Percentiles rank a stretch among this genome's conserved stretches.
These are phyloP conservation scores for Platanthera guangdongensis DNA, from an alignment of 106 monocot genomes.

Conservation along the genomic window DNA sequence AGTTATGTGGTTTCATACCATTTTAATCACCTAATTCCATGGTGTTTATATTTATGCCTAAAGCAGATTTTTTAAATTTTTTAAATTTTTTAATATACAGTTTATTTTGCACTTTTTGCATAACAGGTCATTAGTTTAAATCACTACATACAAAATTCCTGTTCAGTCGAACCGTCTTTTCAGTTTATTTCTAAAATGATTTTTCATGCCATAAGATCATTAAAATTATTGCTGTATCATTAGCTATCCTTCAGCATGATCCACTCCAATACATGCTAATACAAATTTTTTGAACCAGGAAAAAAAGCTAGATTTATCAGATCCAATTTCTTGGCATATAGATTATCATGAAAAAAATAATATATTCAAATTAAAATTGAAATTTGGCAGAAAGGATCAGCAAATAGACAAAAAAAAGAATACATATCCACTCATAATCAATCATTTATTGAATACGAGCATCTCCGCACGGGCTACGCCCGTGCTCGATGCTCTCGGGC, in stretches of 20 bases:
- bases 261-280: neutral
- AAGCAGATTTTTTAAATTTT: neutral
- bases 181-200: neutral
- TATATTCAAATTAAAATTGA: neutral
- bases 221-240: neutral
- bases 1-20: too few species aligned
- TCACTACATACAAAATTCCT: neutral
- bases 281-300: neutral
- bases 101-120: neutral
- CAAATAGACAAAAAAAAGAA: neutral
- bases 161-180: neutral
- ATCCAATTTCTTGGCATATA: neutral
- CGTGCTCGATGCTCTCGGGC: too few species aligned
- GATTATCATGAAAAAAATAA: neutral
- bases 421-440: neutral
- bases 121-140: neutral
- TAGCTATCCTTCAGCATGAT: neutral
- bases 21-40: too few species aligned
- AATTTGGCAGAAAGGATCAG: neutral
- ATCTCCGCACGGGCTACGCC: too few species aligned
- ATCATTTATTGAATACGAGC: neutral
- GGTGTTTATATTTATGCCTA: too few species aligned
- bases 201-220: neutral
- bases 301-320: neutral
- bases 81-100: neutral